Evolutionary conservation across 805 yeast species (phyloP).

Genomic region (Kodamaea neixiangensis): DNA sequence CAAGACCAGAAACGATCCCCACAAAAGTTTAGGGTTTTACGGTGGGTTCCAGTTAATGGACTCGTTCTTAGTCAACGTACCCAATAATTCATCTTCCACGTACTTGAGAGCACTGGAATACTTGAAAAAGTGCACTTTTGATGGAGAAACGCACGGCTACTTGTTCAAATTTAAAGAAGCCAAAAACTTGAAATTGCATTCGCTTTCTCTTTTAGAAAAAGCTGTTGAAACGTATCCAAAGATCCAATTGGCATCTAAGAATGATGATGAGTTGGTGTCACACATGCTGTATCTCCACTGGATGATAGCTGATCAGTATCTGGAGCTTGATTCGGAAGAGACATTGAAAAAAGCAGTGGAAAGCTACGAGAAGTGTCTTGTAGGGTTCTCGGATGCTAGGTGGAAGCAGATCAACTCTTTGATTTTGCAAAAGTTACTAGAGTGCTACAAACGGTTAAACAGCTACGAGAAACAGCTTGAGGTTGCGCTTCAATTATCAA

Average conservation of each 20-base stretch:
- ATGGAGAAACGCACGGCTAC: slow-evolving; percentile 5
- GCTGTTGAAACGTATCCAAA: not conserved
- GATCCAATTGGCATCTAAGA: not conserved
- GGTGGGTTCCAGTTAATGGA: slow-evolving; percentile 37
- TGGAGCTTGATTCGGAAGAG: slow-evolving; percentile 1
- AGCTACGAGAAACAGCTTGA: slow-evolving; percentile 19
- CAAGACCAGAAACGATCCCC: slow-evolving; percentile 6
- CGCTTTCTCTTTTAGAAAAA: slow-evolving; percentile 9
- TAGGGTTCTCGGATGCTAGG: slow-evolving; percentile 7
- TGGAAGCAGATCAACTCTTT: slow-evolving; percentile 40
- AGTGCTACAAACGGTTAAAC: slow-evolving; percentile 35
- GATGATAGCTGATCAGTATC: slow-evolving; percentile 54
- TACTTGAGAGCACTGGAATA: slow-evolving; percentile 25
- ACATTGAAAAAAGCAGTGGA: slow-evolving; percentile 18
- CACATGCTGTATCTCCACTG: slow-evolving; percentile 38
- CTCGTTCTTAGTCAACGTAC: slow-evolving; percentile 20
- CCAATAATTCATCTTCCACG: slow-evolving; percentile 32
- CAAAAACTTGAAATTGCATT: slow-evolving; percentile 6
- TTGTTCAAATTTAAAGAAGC: slow-evolving; percentile 10
- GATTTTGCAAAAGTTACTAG: slow-evolving; percentile 38
- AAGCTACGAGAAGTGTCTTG: slow-evolving; percentile 18
- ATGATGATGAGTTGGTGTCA: slow-evolving; percentile 1
- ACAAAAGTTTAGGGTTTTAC: slow-evolving; percentile 19
- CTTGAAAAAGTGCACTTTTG: slow-evolving; percentile 13
- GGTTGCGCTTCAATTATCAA: slow-evolving; percentile 6